phyloP scores from a whole-genome alignment of 192 early-diverging fungal genomes.

The Fimicolochytrium jonesii region DNA sequence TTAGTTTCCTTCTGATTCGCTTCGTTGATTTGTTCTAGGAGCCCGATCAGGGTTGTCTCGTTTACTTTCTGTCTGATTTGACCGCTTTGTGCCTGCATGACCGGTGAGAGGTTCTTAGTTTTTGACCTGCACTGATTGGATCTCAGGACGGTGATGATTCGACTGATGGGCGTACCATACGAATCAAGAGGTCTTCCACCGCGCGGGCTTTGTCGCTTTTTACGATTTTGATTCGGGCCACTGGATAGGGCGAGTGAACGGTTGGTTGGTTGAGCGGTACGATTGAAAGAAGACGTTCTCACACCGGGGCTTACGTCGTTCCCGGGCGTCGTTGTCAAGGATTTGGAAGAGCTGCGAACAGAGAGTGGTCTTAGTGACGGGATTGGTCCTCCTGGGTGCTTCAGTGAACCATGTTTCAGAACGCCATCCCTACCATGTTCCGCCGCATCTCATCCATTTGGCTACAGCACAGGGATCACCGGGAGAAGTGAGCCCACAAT shows the following conservation, averaged over 20 bases:
- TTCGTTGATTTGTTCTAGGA: conserved; percentile 81
- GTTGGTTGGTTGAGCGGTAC: no score
- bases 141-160: no score
- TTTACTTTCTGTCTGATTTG: conserved; percentile 79
- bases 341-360: conserved; percentile 67
- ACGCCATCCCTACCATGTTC: conserved; percentile 53
- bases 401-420: no score
- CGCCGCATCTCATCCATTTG: conserved; percentile 84
- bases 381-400: no score
- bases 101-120: no score
- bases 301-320: conserved; percentile 56
- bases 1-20: conserved; percentile 61
- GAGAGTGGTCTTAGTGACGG: no score
- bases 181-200: conserved; percentile 85
- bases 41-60: conserved; percentile 78
- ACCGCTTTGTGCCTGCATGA: conserved; percentile 63
- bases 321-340: conserved; percentile 73
- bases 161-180: conserved; percentile 78
- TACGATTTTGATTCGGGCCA: conserved; percentile 87
- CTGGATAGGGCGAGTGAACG: conserved; percentile 32
- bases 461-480: conserved; percentile 34
- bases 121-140: no score
- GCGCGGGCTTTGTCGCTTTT: conserved; percentile 83
- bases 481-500: background rate
- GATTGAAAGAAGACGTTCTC: background rate